Percentiles rank a stretch among this genome's conserved stretches.
Evolutionary conservation across 1,284 basidiomycete species (phyloP).

Genomic region (Austroboletus olivaceoglutinosus): DNA sequence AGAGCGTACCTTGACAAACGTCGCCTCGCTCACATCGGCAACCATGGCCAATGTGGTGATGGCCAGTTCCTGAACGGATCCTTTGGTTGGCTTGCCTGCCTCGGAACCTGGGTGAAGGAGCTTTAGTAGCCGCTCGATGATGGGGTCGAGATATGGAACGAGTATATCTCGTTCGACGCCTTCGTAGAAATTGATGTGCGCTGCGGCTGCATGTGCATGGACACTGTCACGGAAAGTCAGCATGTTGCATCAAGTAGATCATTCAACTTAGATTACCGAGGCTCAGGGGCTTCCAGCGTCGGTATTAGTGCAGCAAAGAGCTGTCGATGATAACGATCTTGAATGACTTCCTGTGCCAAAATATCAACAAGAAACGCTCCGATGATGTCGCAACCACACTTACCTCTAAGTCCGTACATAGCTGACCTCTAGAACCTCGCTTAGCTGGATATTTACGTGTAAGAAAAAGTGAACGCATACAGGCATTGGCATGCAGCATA

Average conservation of each 20-base stretch:
- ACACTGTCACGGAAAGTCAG: slow-evolving; percentile 48
- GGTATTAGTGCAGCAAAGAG: slow-evolving; percentile 70
- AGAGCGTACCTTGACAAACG: slow-evolving; percentile 58
- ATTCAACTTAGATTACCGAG: slow-evolving; percentile 48
- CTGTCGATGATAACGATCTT: slow-evolving; percentile 64
- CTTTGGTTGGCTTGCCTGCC: slow-evolving; percentile 37
- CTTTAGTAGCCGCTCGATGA: slow-evolving; percentile 68
- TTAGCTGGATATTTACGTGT: slow-evolving; percentile 1
- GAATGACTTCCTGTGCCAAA: slow-evolving; percentile 63
- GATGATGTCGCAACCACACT: slow-evolving; percentile 6
- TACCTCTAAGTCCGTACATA: slow-evolving; percentile 82
- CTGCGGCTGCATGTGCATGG: slow-evolving; percentile 79
- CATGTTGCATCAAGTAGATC: not conserved
- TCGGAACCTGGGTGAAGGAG: slow-evolving; percentile 53
- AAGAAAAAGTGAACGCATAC: slow-evolving; percentile 37
- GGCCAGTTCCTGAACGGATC: slow-evolving; percentile 81
- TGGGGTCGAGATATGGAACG: slow-evolving; percentile 71
- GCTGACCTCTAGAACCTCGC: slow-evolving; percentile 57
- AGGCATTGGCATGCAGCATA: slow-evolving; percentile 87
- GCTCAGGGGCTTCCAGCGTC: slow-evolving; percentile 72
- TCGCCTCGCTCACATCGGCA: slow-evolving; percentile 73
- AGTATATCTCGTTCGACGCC: slow-evolving; percentile 72
- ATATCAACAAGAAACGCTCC: not conserved
- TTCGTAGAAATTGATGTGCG: slow-evolving; percentile 88
- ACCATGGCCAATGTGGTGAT: slow-evolving; percentile 84